These are phyloP conservation scores for Termitomyces sp. DNA, from an alignment of 1,284 basidiomycete genomes.

Conservation along the genomic window DNA sequence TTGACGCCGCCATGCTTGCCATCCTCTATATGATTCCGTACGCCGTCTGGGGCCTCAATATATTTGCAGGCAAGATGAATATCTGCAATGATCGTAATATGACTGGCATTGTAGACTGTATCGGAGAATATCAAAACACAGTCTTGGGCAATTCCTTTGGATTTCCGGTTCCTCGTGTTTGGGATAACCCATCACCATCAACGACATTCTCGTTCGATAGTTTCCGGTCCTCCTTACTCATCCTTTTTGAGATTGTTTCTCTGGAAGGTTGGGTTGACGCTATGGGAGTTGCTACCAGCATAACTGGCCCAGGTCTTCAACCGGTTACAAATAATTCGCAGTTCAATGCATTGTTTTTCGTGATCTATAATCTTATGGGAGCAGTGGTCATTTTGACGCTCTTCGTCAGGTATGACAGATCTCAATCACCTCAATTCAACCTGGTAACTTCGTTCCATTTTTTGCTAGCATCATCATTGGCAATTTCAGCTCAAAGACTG, in stretches of 20 bases:
- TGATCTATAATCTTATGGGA: constrained; percentile 92
- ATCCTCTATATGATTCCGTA: constrained; percentile 96
- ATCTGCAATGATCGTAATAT: constrained; percentile 76
- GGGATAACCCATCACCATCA: constrained; percentile 83
- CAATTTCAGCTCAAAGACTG: constrained; percentile 86
- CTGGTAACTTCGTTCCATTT: constrained; percentile 15
- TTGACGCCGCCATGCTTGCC: constrained; percentile 91
- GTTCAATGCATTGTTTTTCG: constrained; percentile 87
- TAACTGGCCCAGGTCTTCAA: constrained; percentile 68
- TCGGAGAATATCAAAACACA: constrained; percentile 70
- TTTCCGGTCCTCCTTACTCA: constrained; percentile 82
- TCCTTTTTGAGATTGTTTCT: constrained; percentile 96
- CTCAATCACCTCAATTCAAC: background rate
- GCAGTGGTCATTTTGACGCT: constrained; percentile 87
- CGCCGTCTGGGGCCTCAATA: constrained; percentile 95
- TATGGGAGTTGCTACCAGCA: constrained; percentile 78
- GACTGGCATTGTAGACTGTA: constrained; percentile 60
- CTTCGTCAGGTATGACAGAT: constrained; percentile 70
- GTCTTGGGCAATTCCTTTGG: constrained; percentile 51
- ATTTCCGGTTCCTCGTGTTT: constrained; percentile 80
- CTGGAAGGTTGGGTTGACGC: constrained; percentile 96
- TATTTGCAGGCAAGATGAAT: constrained; percentile 86
- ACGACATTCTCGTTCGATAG: constrained; percentile 91
- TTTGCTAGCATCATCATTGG: constrained; percentile 83
- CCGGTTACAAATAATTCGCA: constrained; percentile 70